Conservation (phyloP, 768 basidiomycete species). For the Imleria badia region DNA sequence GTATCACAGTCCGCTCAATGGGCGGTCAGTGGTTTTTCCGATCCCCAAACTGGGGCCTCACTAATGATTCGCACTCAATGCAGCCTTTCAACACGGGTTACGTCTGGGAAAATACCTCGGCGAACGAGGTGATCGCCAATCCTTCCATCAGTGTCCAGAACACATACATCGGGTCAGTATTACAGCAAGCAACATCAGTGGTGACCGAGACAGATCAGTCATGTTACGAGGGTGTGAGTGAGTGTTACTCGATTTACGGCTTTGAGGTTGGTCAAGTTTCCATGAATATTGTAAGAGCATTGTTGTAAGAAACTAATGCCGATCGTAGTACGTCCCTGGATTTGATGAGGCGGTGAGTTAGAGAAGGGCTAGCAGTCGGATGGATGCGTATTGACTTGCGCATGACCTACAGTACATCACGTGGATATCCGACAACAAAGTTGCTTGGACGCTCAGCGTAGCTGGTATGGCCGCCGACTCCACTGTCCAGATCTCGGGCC, state of each 20-base stretch:
- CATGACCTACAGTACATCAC: constrained; percentile 63
- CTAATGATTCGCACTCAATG: not conserved
- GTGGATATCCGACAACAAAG: constrained; percentile 71
- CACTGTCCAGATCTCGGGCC: constrained; percentile 54
- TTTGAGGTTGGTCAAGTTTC: constrained; percentile 56
- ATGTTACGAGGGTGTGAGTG: constrained; percentile 64
- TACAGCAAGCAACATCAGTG: constrained; percentile 80
- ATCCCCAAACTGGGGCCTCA: not conserved
- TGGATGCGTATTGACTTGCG: not conserved
- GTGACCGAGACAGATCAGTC: constrained; percentile 62
- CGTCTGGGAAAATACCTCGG: constrained; percentile 59
- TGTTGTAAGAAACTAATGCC: not conserved
- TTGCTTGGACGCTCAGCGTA: constrained; percentile 74
- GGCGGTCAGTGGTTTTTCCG: constrained; percentile 51
- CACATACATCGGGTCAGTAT: constrained; percentile 62
- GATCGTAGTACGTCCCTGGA: constrained; percentile 43
- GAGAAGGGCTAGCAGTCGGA: not conserved
- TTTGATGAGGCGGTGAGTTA: constrained; percentile 60
- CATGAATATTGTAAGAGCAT: not conserved
- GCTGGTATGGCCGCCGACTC: constrained; percentile 66
- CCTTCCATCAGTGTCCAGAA: constrained; percentile 56
- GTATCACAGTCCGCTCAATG: constrained; percentile 88
- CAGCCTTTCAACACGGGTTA: constrained; percentile 80
- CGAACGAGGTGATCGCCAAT: constrained; percentile 59
- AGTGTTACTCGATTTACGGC: constrained; percentile 74